These are phyloP conservation scores for Verticillium dahliae DNA, from an alignment of 2,329 filamentous ascomycete genomes.

Conservation along the genomic window DNA sequence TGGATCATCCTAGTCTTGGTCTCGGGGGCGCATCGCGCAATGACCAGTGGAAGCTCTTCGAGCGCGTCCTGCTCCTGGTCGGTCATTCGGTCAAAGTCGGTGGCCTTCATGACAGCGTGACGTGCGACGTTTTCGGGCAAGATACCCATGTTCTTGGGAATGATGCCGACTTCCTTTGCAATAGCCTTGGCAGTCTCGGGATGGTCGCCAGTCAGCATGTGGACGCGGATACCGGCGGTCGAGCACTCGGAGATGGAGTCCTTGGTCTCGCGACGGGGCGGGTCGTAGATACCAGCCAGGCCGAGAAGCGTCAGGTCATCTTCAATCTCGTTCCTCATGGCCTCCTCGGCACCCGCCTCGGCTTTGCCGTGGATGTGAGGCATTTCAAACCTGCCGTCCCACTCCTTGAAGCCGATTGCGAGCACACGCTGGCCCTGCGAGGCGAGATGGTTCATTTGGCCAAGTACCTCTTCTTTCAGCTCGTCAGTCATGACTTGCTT, in stretches of 20 bases:
- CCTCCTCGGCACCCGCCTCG: constrained; percentile 25
- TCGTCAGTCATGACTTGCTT: constrained; percentile 42
- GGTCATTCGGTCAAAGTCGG: constrained; percentile 70
- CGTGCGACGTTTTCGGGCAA: constrained; percentile 58
- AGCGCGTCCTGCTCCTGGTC: constrained; percentile 71
- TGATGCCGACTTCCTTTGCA: constrained; percentile 71
- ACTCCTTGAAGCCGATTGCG: constrained; percentile 60
- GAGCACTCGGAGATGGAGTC: constrained; percentile 64
- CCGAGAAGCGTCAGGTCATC: constrained; percentile 66
- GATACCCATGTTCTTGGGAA: constrained; percentile 54
- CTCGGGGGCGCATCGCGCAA: constrained; percentile 76
- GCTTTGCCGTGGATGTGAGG: constrained; percentile 7
- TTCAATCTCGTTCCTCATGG: constrained; percentile 57
- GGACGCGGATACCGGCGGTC: constrained; percentile 68
- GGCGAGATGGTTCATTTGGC: constrained; percentile 53
- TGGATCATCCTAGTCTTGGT: constrained; percentile 92
- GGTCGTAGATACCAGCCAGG: constrained; percentile 82
- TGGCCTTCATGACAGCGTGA: constrained; percentile 67
- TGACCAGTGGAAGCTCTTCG: constrained; percentile 70
- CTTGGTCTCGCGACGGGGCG: constrained; percentile 74
- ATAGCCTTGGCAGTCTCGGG: constrained; percentile 73
- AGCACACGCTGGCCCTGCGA: constrained; percentile 67
- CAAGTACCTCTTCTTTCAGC: constrained; percentile 40
- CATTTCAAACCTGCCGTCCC: constrained; percentile 38
- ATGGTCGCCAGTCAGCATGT: constrained; percentile 83